phyloP scores from a whole-genome alignment of 2,329 filamentous ascomycete genomes.

The Colletotrichum tropicale region DNA sequence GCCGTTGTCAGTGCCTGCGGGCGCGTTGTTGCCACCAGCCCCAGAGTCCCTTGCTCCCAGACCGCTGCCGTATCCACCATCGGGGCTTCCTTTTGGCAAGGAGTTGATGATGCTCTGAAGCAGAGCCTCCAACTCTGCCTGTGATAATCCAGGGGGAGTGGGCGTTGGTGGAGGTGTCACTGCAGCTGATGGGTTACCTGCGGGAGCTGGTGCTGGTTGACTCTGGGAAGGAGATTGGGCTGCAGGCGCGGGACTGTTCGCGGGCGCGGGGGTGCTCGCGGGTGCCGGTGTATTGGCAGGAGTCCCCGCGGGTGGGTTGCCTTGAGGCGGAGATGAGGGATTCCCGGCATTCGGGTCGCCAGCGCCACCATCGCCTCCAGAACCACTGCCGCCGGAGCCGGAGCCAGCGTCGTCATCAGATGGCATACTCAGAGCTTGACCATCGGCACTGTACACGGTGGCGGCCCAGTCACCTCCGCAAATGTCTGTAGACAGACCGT shows the following conservation, averaged over 20 bases:
- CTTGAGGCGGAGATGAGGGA: neutral
- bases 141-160: neutral
- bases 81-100: neutral
- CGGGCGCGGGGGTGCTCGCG: neutral
- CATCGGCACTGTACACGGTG: slow-evolving; percentile 20
- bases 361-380: neutral
- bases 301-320: neutral
- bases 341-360: neutral
- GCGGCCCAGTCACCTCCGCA: slow-evolving; percentile 21
- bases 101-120: slow-evolving; percentile 16
- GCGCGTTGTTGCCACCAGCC: neutral
- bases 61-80: neutral
- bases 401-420: neutral
- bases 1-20: neutral
- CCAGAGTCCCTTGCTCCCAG: slow-evolving; percentile 16
- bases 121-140: neutral
- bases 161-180: neutral
- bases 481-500: slow-evolving; percentile 9
- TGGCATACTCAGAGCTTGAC: slow-evolving; percentile 1
- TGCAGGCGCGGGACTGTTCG: neutral
- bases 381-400: neutral
- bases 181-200: neutral
- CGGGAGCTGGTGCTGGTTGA: neutral
- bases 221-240: neutral
- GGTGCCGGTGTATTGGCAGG: neutral